Percentiles rank a stretch among this genome's conserved stretches.
phyloP scores from a whole-genome alignment of 768 basidiomycete species.

The Naganishia vishniacii region DNA sequence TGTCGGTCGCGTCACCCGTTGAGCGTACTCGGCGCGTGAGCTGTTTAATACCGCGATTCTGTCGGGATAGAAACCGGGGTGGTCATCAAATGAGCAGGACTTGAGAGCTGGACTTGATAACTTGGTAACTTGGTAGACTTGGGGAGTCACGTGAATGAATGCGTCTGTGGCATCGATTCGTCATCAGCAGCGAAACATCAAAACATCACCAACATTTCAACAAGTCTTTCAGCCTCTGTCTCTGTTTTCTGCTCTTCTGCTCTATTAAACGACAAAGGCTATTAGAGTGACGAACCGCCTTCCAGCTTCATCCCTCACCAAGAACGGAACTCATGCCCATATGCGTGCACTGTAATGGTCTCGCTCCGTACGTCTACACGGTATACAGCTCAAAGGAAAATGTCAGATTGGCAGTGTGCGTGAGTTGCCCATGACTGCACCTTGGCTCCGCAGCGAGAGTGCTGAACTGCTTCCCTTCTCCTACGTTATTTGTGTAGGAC shows the following conservation, averaged over 20 bases:
- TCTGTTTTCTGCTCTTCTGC: not conserved
- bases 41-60: too few relatives aligned
- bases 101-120: too few relatives aligned
- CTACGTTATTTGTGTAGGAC: conserved; percentile 23
- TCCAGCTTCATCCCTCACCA: too few relatives aligned
- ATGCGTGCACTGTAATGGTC: conserved; percentile 44
- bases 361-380: conserved; percentile 43
- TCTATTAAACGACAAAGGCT: not conserved
- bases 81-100: too few relatives aligned
- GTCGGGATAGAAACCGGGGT: too few relatives aligned
- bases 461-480: not conserved
- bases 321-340: too few relatives aligned
- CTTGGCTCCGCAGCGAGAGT: not conserved
- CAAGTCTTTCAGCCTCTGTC: not conserved
- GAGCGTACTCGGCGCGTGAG: too few relatives aligned
- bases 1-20: too few relatives aligned
- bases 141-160: too few relatives aligned
- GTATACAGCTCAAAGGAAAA: conserved; percentile 47
- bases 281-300: too few relatives aligned
- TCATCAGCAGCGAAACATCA: too few relatives aligned
- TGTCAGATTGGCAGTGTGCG: conserved; percentile 46
- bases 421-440: conserved; percentile 32
- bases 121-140: too few relatives aligned
- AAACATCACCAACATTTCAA: not conserved
- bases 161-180: not conserved